Base-by-base conservation (phyloP, 2,329 filamentous ascomycete genomes). In the Fonsecaea multimorphosa region DNA sequence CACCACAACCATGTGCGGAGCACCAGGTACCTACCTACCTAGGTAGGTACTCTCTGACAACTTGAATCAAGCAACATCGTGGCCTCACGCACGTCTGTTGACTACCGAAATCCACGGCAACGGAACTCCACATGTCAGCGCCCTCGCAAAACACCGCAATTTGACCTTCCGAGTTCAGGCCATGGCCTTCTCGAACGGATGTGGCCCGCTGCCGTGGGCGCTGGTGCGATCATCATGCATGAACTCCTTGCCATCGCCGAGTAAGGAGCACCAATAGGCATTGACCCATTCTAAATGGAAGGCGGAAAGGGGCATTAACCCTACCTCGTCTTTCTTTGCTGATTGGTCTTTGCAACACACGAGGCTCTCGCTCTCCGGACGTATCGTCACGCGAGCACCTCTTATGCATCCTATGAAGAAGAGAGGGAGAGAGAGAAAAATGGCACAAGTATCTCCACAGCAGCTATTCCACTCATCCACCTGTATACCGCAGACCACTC, bases 181-280 rank as follows among this genome's bases (percentile, higher is more conserved):
- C 8, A 31, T 31, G 3, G 44, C 19, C 4, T 24, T 4, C 44
- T 49, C 44, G 19, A 7, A 49, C 22, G 19, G 11, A 40, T 24
- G 9, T 24, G 44, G 24, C 44, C 19, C 44, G 44, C 44, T 24
- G 22, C 19, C 34, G 16, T 38, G n/a, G 22, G 12, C 55, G 55
- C 36, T 46, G 38, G 56, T 58, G 56, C 24, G 8, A 58, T 58
- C 36, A 58, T 58, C 36, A 31, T 46, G 38, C 56, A 58, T 29
- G 56, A 58, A 46, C 38, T 31, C 38, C 8, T 29, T 40, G 56
- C 56, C 56, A 58, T 58, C 38, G 38, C 34, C 56, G 27, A 58
- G 14, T 6, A 31, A 34, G 12, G 24, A 14, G 44, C 31, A 54
- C 51, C 51, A 54, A 31, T 54, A 9, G 51, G 27, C 51, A 6